phyloP scores from a whole-genome alignment of 2,329 filamentous ascomycete species.

The Pseudogymnoascus sp. region DNA sequence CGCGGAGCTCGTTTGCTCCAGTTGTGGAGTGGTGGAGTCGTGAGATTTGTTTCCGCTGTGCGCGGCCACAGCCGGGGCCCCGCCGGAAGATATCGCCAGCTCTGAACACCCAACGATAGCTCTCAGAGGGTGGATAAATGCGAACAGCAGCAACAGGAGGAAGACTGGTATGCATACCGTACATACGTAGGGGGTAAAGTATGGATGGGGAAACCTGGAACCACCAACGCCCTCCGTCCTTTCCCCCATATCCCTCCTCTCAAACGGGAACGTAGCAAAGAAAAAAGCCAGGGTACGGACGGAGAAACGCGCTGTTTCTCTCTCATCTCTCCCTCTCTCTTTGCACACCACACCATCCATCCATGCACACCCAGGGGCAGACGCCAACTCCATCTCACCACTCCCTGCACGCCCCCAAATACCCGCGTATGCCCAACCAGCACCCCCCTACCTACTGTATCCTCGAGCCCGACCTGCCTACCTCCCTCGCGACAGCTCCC shows the following conservation, averaged over 20 bases:
- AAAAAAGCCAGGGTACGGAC: not conserved
- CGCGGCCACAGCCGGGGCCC: conserved; percentile 6
- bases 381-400: not conserved
- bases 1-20: not conserved
- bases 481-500: no score
- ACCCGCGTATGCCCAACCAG: conserved; percentile 1
- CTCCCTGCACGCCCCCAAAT: not conserved
- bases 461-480: not conserved
- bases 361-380: no score
- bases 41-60: not conserved
- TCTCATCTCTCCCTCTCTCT: not conserved
- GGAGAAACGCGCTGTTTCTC: not conserved
- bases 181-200: not conserved
- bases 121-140: not conserved
- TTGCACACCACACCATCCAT: not conserved
- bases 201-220: not conserved
- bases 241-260: not conserved
- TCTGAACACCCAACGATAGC: not conserved
- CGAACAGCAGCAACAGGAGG: not conserved
- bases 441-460: not conserved
- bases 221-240: not conserved
- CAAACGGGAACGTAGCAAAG: not conserved
- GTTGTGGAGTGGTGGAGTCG: conserved; percentile 5
- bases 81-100: conserved; percentile 5
- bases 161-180: not conserved